A percentile compares a stretch with the other conserved stretches of the same genome.
phyloP scores from a whole-genome alignment of 2,329 filamentous ascomycete genomes.

The Beauveria scarabaeidicola region DNA sequence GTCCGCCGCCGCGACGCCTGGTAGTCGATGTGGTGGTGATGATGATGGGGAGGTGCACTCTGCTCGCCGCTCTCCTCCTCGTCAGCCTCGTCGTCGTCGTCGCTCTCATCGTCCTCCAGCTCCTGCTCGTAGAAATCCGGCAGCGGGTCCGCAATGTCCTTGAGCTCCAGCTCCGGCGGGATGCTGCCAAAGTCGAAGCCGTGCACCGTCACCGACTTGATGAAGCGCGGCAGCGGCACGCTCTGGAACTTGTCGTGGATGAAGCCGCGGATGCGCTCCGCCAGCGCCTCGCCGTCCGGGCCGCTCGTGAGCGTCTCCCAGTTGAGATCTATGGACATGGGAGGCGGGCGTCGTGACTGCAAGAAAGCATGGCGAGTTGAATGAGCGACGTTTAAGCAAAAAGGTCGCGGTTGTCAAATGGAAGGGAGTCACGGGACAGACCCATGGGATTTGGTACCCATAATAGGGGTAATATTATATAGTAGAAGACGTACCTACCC shows the following conservation, averaged over 20 bases:
- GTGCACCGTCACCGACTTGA: constrained; percentile 90
- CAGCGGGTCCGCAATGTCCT: constrained; percentile 92
- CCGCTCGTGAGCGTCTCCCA: constrained; percentile 90
- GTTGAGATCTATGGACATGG: constrained; percentile 95
- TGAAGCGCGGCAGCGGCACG: constrained; percentile 85
- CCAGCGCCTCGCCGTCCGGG: constrained; percentile 75
- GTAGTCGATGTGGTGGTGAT: neutral
- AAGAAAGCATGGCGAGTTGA: neutral
- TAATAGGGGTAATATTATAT: too few relatives aligned
- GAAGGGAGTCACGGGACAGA: too few relatives aligned
- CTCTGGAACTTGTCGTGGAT: constrained; percentile 94
- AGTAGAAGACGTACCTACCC: too few relatives aligned
- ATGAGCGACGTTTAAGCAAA: neutral
- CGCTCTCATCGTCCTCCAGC: constrained; percentile 43
- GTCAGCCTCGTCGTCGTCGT: constrained; percentile 18
- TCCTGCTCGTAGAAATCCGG: constrained; percentile 93
- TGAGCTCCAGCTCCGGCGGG: constrained; percentile 78
- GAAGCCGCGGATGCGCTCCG: constrained; percentile 81
- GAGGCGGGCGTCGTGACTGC: neutral
- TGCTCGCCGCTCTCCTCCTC: constrained; percentile 10
- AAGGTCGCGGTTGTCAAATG: neutral
- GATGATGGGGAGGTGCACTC: constrained; percentile 15
- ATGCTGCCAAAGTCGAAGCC: constrained; percentile 86
- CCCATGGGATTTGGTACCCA: too few relatives aligned
- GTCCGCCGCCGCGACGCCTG: constrained; percentile 13